These are phyloP conservation scores for Myxozyma sirexii DNA, from an alignment of 805 yeast genomes.

Conservation along the genomic window DNA sequence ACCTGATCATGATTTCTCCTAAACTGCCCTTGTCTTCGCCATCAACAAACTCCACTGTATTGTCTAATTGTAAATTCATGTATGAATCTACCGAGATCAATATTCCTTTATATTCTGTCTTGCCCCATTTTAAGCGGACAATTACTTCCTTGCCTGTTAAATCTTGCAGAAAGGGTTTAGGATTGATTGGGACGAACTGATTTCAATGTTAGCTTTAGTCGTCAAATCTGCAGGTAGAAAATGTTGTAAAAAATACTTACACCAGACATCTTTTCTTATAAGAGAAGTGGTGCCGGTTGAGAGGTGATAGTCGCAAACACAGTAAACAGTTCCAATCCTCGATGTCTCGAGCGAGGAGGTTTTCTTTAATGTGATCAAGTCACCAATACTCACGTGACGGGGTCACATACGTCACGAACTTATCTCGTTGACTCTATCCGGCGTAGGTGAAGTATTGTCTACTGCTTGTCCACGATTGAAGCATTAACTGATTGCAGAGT, in stretches of 20 bases:
- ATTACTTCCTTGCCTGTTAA: conserved; percentile 70
- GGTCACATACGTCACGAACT: conserved; percentile 10
- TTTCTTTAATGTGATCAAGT: conserved; percentile 5
- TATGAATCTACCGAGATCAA: conserved; percentile 84
- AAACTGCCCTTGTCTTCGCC: conserved; percentile 55
- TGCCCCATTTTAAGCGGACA: conserved; percentile 87
- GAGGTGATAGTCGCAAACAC: not conserved
- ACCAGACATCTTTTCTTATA: conserved; percentile 2
- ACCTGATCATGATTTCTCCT: conserved; percentile 74
- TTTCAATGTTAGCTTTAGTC: not conserved
- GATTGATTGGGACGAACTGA: conserved; percentile 67
- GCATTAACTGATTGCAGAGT: not conserved
- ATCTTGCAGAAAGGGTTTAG: conserved; percentile 84
- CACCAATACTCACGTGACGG: not conserved
- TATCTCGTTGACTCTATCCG: conserved; percentile 5
- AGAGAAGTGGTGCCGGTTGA: not conserved
- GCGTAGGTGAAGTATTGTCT: not conserved
- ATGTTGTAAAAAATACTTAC: not conserved
- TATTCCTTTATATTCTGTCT: conserved; percentile 81
- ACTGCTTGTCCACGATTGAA: not conserved
- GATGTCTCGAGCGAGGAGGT: conserved; percentile 17
- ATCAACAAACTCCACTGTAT: conserved; percentile 57
- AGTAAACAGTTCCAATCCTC: not conserved
- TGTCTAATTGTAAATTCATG: conserved; percentile 80
- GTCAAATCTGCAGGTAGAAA: not conserved